Evolutionary conservation across 768 basidiomycete genomes (phyloP).

Genomic region (Fibroporia radiculosa): DNA sequence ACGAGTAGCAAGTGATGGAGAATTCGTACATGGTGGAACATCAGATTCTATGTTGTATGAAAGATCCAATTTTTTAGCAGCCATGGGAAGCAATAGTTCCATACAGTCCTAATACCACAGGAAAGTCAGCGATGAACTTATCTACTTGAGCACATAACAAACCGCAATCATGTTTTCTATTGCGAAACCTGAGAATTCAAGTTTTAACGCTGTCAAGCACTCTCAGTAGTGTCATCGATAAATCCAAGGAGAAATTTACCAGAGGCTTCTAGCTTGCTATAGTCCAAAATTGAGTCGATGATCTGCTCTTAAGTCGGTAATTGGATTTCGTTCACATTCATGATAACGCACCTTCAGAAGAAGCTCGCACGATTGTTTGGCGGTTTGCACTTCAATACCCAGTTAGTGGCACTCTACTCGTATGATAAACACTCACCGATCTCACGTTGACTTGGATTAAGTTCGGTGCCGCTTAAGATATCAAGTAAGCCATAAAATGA

Average conservation of each 20-base stretch:
- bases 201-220: slow-evolving; percentile 45
- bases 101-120: slow-evolving; percentile 50
- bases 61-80: slow-evolving; percentile 64
- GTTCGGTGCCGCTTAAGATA: slow-evolving; percentile 62
- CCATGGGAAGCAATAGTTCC: slow-evolving; percentile 70
- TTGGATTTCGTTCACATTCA: background rate
- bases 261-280: slow-evolving; percentile 73
- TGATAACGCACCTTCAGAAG: slow-evolving; percentile 45
- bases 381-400: slow-evolving; percentile 50
- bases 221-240: slow-evolving; percentile 12
- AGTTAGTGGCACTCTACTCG: background rate
- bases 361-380: slow-evolving; percentile 71
- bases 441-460: slow-evolving; percentile 62
- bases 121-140: background rate
- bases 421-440: slow-evolving; percentile 37
- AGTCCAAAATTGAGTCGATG: slow-evolving; percentile 73
- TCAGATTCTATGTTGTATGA: slow-evolving; percentile 63
- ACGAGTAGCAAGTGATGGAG: background rate
- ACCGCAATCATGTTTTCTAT: slow-evolving; percentile 70
- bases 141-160: slow-evolving; percentile 13
- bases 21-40: slow-evolving; percentile 51
- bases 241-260: slow-evolving; percentile 27
- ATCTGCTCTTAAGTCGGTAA: slow-evolving; percentile 34
- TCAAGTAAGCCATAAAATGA: slow-evolving; percentile 75
- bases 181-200: slow-evolving; percentile 58